Percentiles rank a stretch among this genome's conserved stretches.
phyloP scores from a whole-genome alignment of 441 rosid species.

The Pelargonium myrrhifolium region DNA sequence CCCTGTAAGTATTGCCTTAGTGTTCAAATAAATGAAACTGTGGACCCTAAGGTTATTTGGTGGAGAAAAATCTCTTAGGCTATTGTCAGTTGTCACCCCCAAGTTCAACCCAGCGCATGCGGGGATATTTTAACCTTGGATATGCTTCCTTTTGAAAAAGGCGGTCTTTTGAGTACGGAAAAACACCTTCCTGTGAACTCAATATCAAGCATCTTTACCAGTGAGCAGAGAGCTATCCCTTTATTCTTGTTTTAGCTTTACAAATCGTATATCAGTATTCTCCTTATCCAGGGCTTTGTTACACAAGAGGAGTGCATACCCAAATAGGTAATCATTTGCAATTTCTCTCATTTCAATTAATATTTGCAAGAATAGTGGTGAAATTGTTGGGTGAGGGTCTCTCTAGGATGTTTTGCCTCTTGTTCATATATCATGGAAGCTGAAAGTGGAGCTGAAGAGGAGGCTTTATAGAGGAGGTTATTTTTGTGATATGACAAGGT shows the following conservation, averaged over 20 bases:
- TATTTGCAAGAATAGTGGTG: not conserved
- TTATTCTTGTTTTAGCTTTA: too few relatives aligned
- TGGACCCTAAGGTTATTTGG: not conserved
- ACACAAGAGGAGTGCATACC: not conserved
- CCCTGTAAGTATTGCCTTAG: not conserved
- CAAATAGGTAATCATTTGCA: not conserved
- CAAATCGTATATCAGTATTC: not conserved
- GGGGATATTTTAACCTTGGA: too few relatives aligned
- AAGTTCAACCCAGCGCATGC: too few relatives aligned
- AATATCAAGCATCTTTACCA: too few relatives aligned
- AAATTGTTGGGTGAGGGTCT: too few relatives aligned
- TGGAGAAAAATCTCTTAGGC: not conserved
- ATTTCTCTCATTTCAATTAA: not conserved
- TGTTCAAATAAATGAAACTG: not conserved
- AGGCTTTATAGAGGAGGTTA: not conserved
- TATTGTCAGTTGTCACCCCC: not conserved
- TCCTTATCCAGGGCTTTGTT: not conserved
- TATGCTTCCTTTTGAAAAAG: too few relatives aligned
- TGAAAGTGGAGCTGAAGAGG: not conserved
- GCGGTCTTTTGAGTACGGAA: too few relatives aligned
- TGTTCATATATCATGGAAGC: not conserved
- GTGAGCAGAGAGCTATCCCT: too few relatives aligned
- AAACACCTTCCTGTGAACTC: too few relatives aligned
- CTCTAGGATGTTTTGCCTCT: too few relatives aligned
- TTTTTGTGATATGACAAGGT: not conserved